Evolutionary conservation across 345 rosid genomes (phyloP), one percentile per base, ranked within the genome.

Genomic region (Sonneratia caseolaris): DNA sequence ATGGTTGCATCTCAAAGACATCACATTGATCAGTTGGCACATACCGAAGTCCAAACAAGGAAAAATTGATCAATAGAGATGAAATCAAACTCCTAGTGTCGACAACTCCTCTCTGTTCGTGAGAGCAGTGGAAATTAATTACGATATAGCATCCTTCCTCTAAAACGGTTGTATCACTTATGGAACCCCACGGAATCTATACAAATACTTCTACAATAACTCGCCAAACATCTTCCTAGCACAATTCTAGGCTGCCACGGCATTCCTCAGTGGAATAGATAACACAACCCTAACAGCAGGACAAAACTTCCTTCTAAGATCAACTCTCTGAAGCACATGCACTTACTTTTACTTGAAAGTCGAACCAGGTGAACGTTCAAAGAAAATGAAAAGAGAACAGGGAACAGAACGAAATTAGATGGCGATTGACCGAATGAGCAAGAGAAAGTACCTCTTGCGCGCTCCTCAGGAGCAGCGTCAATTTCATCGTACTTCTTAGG

Each of bases 401-500:
- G 8, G 3, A 11, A 14, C 14, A 15, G 18, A 48, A 48, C 55
- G 6, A 48, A 14, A 1, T 48, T 11, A 4, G 9, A 15, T 48
- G 55, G 18, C 5, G 18, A 48, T 48, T 48, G 55, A 14, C 55
- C 55, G 55, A 56, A 21, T 5, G 3, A 5, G 61, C 4, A 18
- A 15, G 24, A 4, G 61, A 37, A 36, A 21, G 24, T 47, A 72
- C 74, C 96, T 68, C 97, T 86, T 40, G 97, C 97, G 56, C 97
- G 84, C 70, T 93, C 98, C 68, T 91, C 98, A 0, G 98, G 96
- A 22, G 98, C 98, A 21, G 96, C 98, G 53, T 93, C 98, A 48
- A 93, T 93, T 75, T 93, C 98, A 68, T 91, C 96, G 83, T 89
- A 89, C 72, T 88, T 91, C 64, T 91, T 91, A 2, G 90, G 93